These are phyloP conservation scores for Glarea lozoyensis DNA, from an alignment of 495 filamentous ascomycete genomes.

Conservation along the genomic window DNA sequence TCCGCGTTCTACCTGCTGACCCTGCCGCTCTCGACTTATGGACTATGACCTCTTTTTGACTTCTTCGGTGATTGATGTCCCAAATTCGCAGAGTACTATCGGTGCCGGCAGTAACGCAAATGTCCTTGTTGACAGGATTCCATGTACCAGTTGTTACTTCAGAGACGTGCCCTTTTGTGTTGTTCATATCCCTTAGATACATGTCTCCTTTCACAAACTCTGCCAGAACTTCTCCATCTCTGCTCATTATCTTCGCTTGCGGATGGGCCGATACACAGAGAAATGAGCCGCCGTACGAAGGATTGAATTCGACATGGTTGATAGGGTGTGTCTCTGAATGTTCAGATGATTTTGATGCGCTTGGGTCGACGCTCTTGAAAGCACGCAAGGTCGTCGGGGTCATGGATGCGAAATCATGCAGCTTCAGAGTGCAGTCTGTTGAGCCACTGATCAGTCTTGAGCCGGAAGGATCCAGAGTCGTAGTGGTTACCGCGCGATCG, in stretches of 20 bases:
- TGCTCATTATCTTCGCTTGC: constrained; percentile 79
- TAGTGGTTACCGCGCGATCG: constrained; percentile 75
- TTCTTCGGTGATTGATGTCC: constrained; percentile 81
- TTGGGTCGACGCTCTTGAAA: constrained; percentile 88
- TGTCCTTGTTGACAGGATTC: constrained; percentile 73
- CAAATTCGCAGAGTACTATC: constrained; percentile 94
- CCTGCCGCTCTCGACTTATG: constrained; percentile 84
- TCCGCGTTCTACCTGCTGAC: constrained; percentile 81
- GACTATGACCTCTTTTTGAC: constrained; percentile 87
- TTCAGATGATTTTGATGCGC: constrained; percentile 57
- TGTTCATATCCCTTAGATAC: constrained; percentile 93
- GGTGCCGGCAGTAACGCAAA: constrained; percentile 82
- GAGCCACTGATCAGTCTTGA: constrained; percentile 80
- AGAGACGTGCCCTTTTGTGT: constrained; percentile 92
- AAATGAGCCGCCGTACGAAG: constrained; percentile 67
- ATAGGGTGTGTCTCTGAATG: constrained; percentile 79
- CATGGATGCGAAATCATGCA: constrained; percentile 94
- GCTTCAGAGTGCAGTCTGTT: constrained; percentile 80
- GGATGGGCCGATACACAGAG: constrained; percentile 79
- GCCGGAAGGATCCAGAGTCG: constrained; percentile 77
- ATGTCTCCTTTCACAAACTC: constrained; percentile 97
- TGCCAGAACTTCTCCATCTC: constrained; percentile 75
- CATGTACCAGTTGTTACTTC: constrained; percentile 82
- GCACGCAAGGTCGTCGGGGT: constrained; percentile 87
- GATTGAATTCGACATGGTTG: constrained; percentile 79